A percentile compares a stretch with the other conserved stretches of the same genome.
Conservation (phyloP, 2,329 filamentous ascomycete species). For the Xylariaceae sp. region DNA sequence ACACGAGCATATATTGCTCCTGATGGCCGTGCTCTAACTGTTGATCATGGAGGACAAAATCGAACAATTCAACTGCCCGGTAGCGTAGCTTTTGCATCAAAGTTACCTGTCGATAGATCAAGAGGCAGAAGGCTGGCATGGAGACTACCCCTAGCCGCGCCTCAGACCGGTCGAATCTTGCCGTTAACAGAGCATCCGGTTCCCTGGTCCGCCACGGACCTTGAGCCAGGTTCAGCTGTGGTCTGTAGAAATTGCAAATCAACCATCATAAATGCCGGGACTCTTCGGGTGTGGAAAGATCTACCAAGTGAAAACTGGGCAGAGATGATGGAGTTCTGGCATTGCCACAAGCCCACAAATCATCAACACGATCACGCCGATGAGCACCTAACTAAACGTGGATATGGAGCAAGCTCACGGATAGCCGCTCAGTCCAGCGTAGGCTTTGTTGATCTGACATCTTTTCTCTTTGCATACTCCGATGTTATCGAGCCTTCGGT, state of each 20-base stretch:
- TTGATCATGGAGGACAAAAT: conserved; percentile 43
- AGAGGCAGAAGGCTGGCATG: conserved; percentile 42
- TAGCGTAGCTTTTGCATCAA: conserved; percentile 32
- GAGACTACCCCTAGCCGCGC: conserved; percentile 43
- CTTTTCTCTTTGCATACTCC: conserved; percentile 62
- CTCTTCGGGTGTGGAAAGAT: conserved; percentile 70
- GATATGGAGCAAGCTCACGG: conserved; percentile 76
- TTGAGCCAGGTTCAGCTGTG: conserved; percentile 39
- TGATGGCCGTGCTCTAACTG: conserved; percentile 41
- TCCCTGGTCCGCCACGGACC: conserved; percentile 53
- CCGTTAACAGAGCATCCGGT: conserved; percentile 35
- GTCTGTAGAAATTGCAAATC: conserved; percentile 38
- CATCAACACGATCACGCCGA: conserved; percentile 31
- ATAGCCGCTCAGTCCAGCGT: conserved; percentile 61
- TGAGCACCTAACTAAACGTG: conserved; percentile 55
- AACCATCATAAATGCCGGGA: conserved; percentile 35
- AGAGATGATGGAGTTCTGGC: conserved; percentile 99
- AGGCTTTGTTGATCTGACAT: conserved; percentile 76
- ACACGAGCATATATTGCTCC: conserved; percentile 42
- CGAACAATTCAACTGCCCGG: conserved; percentile 40
- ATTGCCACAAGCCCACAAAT: conserved; percentile 85
- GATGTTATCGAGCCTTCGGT: conserved; percentile 55
- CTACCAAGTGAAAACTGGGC: conserved; percentile 96
- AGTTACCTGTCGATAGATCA: conserved; percentile 36
- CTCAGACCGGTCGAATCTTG: neutral